Base-by-base conservation (phyloP, 1,284 basidiomycete species). In the Phaffia rhodozyma region DNA sequence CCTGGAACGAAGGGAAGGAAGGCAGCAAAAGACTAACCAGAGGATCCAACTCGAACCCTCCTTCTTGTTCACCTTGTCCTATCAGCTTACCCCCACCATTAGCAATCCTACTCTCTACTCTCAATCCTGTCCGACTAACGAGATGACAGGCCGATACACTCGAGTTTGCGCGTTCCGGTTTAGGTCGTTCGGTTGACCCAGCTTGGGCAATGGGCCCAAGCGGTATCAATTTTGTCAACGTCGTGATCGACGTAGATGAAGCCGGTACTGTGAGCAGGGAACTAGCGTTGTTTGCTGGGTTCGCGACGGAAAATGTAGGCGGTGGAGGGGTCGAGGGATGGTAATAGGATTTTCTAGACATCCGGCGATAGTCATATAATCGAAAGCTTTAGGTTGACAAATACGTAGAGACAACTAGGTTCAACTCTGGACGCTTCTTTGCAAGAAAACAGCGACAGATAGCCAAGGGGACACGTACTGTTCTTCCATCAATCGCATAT, bases 401-500 rank as follows among this genome's bases (percentile, higher is more conserved):
- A 51, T 32, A 53, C 23, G n/a, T 3, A 23, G 25, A 55, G 21
- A 2, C 5, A 27, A 29, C 21, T 30, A 25, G 9, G 1, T 21
- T 30, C 34, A 27, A 60, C n/a, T 20, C 4, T 18, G 21, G 20
- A 1, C 2, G 32, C 20, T 9, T 53, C 23, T 32, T 23, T 32
- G n/a, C 2, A 21, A 5, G 9, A 34, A 34, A 18, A 9, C 13
- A 23, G 30, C 38, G 2, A 27, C 3, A 30, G 51, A 25, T 23
- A 58, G 21, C 18, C 52, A 30, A 47, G 27, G 2, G 6, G 23
- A 53, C 29, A 81, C 88, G 69, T 71, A 94, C 91, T 96, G 91
- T 74, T 97, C 91, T 77, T 98, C 94, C 91, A 97, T 96, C 78
- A 92, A 86, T 63, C 89, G 79, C 87, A 94, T 91, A 75, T 97